These are phyloP conservation scores for Neurospora sp. DNA, from an alignment of 495 filamentous ascomycete species.

Conservation along the genomic window DNA sequence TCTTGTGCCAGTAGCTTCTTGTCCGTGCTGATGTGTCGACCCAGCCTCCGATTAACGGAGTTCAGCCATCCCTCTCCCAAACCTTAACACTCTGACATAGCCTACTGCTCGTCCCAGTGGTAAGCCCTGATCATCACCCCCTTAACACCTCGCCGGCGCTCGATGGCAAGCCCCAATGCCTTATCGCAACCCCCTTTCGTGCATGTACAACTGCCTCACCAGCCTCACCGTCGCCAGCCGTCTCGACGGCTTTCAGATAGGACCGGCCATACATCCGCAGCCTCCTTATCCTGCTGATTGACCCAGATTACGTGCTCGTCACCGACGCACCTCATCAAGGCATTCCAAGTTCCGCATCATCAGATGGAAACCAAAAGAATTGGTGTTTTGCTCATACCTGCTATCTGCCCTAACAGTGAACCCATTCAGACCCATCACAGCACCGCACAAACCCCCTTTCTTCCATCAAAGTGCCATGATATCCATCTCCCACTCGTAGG, in stretches of 20 bases:
- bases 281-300: neutral
- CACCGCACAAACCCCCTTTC: neutral
- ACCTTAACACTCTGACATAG: neutral
- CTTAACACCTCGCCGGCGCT: neutral
- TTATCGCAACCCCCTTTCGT: neutral
- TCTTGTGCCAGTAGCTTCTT: neutral
- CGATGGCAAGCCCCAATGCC: neutral
- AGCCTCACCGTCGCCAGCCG: neutral
- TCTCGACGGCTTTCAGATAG: neutral
- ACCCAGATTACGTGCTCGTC: neutral
- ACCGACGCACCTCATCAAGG: neutral
- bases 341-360: neutral
- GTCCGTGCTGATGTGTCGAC: neutral
- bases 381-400: neutral
- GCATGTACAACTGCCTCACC: neutral
- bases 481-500: neutral
- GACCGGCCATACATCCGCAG: neutral
- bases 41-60: neutral
- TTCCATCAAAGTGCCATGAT: neutral
- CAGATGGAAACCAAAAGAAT: neutral
- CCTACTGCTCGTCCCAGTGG: neutral
- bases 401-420: neutral
- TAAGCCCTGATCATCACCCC: neutral
- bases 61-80: too few species aligned
- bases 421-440: neutral